Base-by-base conservation (phyloP, 2,329 filamentous ascomycete species). In the Nigrospora osmanthi region DNA sequence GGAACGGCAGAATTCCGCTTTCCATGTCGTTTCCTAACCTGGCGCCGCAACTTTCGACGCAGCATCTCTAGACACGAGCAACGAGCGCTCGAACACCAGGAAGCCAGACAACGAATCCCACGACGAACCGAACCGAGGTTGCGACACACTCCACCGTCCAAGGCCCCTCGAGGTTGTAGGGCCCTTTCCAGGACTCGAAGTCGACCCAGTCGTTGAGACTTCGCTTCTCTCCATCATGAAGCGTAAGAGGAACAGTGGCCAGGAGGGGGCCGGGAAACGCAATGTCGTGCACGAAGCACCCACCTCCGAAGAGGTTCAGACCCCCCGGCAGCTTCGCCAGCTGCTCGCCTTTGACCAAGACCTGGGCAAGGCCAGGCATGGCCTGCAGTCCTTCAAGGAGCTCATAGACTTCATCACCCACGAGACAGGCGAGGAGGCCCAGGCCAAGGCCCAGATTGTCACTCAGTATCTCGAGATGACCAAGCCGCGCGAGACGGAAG, bases 301-400 rank as follows among this genome's bases (percentile, higher is more conserved):
- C 13, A 75, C 78, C 2, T 75, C 73, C 11, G 80, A 84, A 52
- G 77, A 83, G 34, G 72, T 87, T 39, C 67, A 72, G 40, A 80
- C 80, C 34, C 74, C 76, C 50, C 73, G 79, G 43, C 85, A 93
- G 58, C 71, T 93, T 48, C 77, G 76, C 56, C 73, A 81, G 48
- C 71, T 89, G 38, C 72, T 93, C 35, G 66, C 72, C 45, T 89
- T 89, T 58, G 75, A 85, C 52, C 85, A 89, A 64, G 82, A 89
- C 61, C 66, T 80, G 61, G 68, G 72, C 57, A 72, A 79, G 64
- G 73, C 83, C 56, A 78, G 84, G 60, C 85, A 85, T 65, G 83
- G 59, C 64, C 75, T 98, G 1, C 86, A 94, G 50, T 98, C 95
- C 58, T 77, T 81, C 13, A 78, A 78, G 52, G 77, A 59, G 63